These are phyloP conservation scores for Penicillium palitans DNA, from an alignment of 2,329 filamentous ascomycete genomes.

Conservation along the genomic window DNA sequence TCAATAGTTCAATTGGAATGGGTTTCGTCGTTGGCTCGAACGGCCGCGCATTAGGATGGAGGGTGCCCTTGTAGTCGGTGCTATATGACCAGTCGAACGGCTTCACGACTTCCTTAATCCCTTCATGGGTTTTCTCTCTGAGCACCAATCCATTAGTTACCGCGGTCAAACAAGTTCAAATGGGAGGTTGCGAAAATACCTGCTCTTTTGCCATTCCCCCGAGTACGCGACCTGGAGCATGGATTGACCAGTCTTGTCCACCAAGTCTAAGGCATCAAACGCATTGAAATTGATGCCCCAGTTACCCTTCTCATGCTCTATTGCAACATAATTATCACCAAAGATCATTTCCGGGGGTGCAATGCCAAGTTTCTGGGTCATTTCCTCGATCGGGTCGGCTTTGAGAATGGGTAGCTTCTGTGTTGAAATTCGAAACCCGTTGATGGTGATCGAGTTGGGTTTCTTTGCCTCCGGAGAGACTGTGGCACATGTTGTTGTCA, in stretches of 20 bases:
- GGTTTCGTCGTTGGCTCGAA: slow-evolving; percentile 51
- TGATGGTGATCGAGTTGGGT: slow-evolving; percentile 61
- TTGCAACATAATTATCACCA: slow-evolving; percentile 81
- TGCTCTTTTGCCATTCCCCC: slow-evolving; percentile 75
- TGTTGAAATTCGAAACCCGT: slow-evolving; percentile 72
- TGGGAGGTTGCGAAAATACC: slow-evolving; percentile 39
- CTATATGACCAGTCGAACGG: slow-evolving; percentile 99
- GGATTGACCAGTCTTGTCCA: slow-evolving; percentile 87
- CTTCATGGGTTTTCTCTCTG: slow-evolving; percentile 76
- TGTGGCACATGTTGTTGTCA: slow-evolving; percentile 53
- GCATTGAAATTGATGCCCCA: slow-evolving; percentile 84
- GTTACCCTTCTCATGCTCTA: slow-evolving; percentile 70
- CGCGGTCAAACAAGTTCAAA: not conserved
- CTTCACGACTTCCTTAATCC: slow-evolving; percentile 90
- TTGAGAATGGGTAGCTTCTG: slow-evolving; percentile 95
- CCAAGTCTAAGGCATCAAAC: slow-evolving; percentile 80
- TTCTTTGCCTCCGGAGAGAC: slow-evolving; percentile 49
- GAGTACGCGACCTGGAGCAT: slow-evolving; percentile 96
- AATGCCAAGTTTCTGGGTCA: slow-evolving; percentile 77
- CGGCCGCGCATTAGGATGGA: slow-evolving; percentile 42
- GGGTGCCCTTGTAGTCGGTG: slow-evolving; percentile 78
- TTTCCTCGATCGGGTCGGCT: slow-evolving; percentile 80
- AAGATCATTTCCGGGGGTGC: slow-evolving; percentile 99
- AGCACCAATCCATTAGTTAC: slow-evolving; percentile 40
- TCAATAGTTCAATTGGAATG: slow-evolving; percentile 84